Conservation (phyloP, 2,329 filamentous ascomycete genomes). For the Juglanconis sp. region DNA sequence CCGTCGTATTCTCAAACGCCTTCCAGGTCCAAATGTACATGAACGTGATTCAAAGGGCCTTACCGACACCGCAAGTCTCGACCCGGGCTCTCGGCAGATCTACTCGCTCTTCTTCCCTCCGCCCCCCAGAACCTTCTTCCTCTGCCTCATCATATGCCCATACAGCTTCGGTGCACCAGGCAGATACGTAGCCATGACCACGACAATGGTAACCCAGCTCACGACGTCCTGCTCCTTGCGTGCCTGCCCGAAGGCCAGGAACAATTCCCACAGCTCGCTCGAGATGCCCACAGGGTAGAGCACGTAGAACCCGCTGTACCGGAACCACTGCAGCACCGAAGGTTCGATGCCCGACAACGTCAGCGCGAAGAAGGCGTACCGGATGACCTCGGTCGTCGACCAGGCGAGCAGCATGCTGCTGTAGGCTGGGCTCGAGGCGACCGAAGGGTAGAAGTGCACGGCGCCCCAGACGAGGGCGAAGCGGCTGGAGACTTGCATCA, state of each 20-base stretch:
- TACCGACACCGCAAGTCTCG: neutral
- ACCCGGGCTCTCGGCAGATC: neutral
- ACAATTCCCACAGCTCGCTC: conserved; percentile 82
- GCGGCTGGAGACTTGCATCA: conserved; percentile 85
- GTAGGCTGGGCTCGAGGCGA: conserved; percentile 61
- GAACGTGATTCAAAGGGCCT: neutral
- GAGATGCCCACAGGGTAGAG: conserved; percentile 90
- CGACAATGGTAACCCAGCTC: conserved; percentile 19
- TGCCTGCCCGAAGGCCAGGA: conserved; percentile 58
- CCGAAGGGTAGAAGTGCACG: conserved; percentile 68
- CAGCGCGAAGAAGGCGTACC: conserved; percentile 87
- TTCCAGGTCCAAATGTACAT: neutral
- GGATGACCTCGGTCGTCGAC: conserved; percentile 86
- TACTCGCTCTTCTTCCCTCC: conserved; percentile 45
- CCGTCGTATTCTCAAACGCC: neutral
- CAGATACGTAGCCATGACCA: conserved; percentile 20
- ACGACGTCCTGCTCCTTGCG: conserved; percentile 34
- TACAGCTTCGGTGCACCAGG: conserved; percentile 76
- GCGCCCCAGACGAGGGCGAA: conserved; percentile 88
- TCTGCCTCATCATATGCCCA: conserved; percentile 91
- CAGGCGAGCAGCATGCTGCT: conserved; percentile 80
- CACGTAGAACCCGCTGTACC: conserved; percentile 90
- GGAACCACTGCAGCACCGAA: conserved; percentile 68
- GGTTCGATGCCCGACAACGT: conserved; percentile 64
- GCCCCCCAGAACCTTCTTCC: conserved; percentile 71